These are phyloP conservation scores for Gossypium anomalum DNA, from an alignment of 345 rosid genomes.

Conservation along the genomic window DNA sequence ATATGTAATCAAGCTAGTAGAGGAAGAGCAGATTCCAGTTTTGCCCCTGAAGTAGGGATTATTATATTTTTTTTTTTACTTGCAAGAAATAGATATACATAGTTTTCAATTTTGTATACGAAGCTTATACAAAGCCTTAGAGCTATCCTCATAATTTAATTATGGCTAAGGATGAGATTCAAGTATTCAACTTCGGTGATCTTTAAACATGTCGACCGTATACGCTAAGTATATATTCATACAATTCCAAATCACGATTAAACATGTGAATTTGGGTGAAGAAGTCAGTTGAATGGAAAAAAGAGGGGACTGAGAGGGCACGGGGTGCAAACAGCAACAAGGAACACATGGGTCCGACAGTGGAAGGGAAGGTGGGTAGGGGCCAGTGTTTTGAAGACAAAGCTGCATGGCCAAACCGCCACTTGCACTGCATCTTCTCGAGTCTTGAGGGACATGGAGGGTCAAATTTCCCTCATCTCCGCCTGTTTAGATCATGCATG, in stretches of 20 bases:
- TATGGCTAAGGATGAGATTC: not conserved
- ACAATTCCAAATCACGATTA: not conserved
- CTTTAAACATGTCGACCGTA: not conserved
- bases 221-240: not conserved
- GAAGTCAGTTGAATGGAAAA: not conserved
- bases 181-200: not conserved
- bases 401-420: constrained; percentile 32
- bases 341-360: constrained; percentile 18
- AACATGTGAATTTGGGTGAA: not conserved
- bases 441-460: constrained; percentile 12
- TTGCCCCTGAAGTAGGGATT: too few relatives aligned
- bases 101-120: too few relatives aligned
- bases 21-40: too few relatives aligned
- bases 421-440: constrained; percentile 13
- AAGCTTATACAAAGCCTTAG: not conserved
- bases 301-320: not conserved
- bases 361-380: constrained; percentile 10
- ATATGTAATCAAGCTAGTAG: too few relatives aligned
- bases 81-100: too few relatives aligned
- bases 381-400: constrained; percentile 26
- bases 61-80: too few relatives aligned
- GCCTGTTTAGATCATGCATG: not conserved
- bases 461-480: constrained; percentile 15
- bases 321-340: not conserved
- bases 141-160: not conserved